phyloP scores from a whole-genome alignment of 1,139 yeast genomes.

The Hyphopichia fennica region DNA sequence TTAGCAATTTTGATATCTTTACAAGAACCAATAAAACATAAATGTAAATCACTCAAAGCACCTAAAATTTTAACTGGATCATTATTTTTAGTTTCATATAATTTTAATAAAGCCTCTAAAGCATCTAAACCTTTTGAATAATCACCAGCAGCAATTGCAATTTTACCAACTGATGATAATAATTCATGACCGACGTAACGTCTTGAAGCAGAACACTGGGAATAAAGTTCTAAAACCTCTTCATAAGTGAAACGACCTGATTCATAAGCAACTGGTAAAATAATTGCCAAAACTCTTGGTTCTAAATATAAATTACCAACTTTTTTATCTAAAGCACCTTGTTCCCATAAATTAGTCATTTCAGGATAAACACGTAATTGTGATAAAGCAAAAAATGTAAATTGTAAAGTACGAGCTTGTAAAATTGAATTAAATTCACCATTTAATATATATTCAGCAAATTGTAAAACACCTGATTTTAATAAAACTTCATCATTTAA shows the following conservation, averaged over 20 bases:
- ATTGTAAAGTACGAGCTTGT: slow-evolving; percentile 18
- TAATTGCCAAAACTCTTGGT: slow-evolving; percentile 67
- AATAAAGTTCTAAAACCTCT: slow-evolving; percentile 44
- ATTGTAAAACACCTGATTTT: slow-evolving; percentile 33
- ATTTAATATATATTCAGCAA: slow-evolving; percentile 29
- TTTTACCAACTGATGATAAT: slow-evolving; percentile 39
- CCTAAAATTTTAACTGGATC: slow-evolving; percentile 15
- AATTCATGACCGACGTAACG: slow-evolving; percentile 25
- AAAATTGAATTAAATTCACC: slow-evolving; percentile 33
- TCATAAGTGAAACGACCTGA: slow-evolving; percentile 62
- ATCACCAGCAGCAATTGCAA: slow-evolving; percentile 41
- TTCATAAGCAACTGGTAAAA: slow-evolving; percentile 67
- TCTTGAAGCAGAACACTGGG: slow-evolving; percentile 29
- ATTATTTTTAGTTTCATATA: slow-evolving; percentile 19
- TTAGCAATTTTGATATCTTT: slow-evolving; percentile 71
- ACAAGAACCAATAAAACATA: slow-evolving; percentile 79
- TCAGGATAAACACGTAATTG: slow-evolving; percentile 38
- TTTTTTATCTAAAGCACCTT: slow-evolving; percentile 37
- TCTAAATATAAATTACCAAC: slow-evolving; percentile 34
- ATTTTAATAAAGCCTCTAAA: slow-evolving; percentile 36
- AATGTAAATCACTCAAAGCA: slow-evolving; percentile 59
- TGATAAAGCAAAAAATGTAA: slow-evolving; percentile 31
- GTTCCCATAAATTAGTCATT: slow-evolving; percentile 43
- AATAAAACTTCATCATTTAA: slow-evolving; percentile 31
- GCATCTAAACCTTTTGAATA: slow-evolving; percentile 40